Percentiles rank a stretch among this genome's conserved stretches.
Conservation (phyloP, 164 flowering plant species). For the Warburgia ugandensis region DNA sequence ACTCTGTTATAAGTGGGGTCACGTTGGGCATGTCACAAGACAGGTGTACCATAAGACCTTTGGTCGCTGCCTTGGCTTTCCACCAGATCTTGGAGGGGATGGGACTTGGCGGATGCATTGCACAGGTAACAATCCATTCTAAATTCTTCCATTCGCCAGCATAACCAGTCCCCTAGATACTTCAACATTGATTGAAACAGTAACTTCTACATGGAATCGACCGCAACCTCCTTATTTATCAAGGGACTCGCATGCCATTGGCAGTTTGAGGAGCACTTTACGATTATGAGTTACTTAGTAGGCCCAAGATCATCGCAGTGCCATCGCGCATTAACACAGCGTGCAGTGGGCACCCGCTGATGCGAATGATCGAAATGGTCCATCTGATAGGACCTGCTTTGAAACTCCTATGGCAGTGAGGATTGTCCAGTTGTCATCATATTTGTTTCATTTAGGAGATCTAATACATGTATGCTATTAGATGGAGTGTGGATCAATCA, state of each 20-base stretch:
- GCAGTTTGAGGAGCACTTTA: not conserved
- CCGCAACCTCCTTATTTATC: not conserved
- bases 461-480: too few relatives aligned
- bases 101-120: too few relatives aligned
- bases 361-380: too few relatives aligned
- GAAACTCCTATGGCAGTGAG: too few relatives aligned
- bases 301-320: not conserved
- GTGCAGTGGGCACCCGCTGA: too few relatives aligned
- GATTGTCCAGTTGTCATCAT: too few relatives aligned
- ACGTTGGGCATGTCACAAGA: slow-evolving; percentile 84
- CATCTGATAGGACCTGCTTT: too few relatives aligned
- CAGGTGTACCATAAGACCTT: slow-evolving; percentile 59
- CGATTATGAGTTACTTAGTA: not conserved
- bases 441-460: too few relatives aligned
- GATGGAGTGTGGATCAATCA: too few relatives aligned
- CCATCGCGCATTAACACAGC: too few relatives aligned
- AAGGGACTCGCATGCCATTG: not conserved
- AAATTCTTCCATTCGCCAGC: not conserved
- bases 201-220: not conserved
- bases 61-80: slow-evolving; percentile 63
- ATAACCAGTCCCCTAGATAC: not conserved
- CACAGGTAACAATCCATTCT: slow-evolving; percentile 39
- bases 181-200: not conserved
- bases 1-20: slow-evolving; percentile 68
- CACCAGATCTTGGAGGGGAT: slow-evolving; percentile 81